phyloP scores from a whole-genome alignment of 2,329 filamentous ascomycete genomes.

The Pochonia chlamydosporia region DNA sequence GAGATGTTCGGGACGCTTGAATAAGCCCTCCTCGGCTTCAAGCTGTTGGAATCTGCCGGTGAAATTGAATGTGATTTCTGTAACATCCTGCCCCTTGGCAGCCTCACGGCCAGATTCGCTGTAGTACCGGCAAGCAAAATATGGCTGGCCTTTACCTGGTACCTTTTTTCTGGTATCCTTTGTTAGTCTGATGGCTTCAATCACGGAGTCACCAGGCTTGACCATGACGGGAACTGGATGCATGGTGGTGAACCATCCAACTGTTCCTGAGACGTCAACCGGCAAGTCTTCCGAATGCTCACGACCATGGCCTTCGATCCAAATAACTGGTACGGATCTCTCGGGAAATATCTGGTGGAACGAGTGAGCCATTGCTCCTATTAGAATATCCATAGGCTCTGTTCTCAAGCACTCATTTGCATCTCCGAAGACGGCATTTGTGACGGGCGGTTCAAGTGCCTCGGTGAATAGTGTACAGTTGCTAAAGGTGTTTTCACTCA shows the following conservation, averaged over 20 bases:
- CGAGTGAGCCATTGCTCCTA: slow-evolving; percentile 26
- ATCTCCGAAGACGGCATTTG: slow-evolving; percentile 12
- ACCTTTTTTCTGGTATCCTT: slow-evolving; percentile 30
- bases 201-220: not conserved
- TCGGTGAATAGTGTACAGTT: slow-evolving; percentile 9
- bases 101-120: slow-evolving; percentile 21
- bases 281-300: slow-evolving; percentile 19
- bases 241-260: slow-evolving; percentile 42
- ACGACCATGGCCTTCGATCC: slow-evolving; percentile 36
- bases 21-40: slow-evolving; percentile 25
- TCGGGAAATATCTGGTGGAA: slow-evolving; percentile 28
- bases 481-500: slow-evolving; percentile 5
- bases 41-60: slow-evolving; percentile 35
- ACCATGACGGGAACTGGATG: slow-evolving; percentile 23
- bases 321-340: slow-evolving; percentile 28
- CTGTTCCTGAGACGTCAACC: slow-evolving; percentile 31
- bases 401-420: slow-evolving; percentile 27
- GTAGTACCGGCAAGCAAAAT: slow-evolving; percentile 30
- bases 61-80: slow-evolving; percentile 46
- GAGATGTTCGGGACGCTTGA: not conserved
- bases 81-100: slow-evolving; percentile 27
- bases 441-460: slow-evolving; percentile 1
- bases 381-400: slow-evolving; percentile 31
- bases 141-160: slow-evolving; percentile 29
- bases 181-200: slow-evolving; percentile 15